Base-by-base conservation (phyloP, 2,329 filamentous ascomycete genomes). In the Pestalotiopsis fici region DNA sequence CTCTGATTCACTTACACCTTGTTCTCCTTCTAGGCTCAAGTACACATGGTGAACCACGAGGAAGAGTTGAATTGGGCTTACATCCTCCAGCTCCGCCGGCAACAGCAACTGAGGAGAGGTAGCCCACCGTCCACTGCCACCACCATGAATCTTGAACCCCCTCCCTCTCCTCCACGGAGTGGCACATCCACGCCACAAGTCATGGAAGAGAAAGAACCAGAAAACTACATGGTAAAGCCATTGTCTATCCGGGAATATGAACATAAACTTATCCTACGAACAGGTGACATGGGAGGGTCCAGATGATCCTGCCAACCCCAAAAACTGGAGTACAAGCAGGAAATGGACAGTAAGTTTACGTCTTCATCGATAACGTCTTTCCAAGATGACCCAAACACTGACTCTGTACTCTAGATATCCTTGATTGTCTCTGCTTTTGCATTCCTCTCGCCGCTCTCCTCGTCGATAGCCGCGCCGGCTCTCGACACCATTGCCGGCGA, bases 391-490 rank as follows among this genome's bases (percentile, higher is more conserved):
- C 15, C 31, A 35, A 31, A 21, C n/a, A 31, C 59, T 60, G 6
- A 35, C 15, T 37, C 31, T 31, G 7, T 31, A 3, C n/a, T 1
- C 2, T 12, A 64, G 61, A 74, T 78, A 2, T 81, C 78, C 4
- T 69, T 80, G 18, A 74, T 77, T 39, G 79, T 79, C 28, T 82
- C 78, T 0, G 76, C 72, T 64, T 81, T 80, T 66, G 87, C 85
- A 3, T 87, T 88, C 72, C 85, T 88, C 65, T 87, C 86, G 0
- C 86, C 87, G 0, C 82, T 88, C 1, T 84, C 86, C 0, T 87
- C 85, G 0, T 86, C 78, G 4, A 81, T 81, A 83, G 75, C 87
- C 3, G 83, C 85, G 0, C 86, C 86, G 0, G 85, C 82, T 0
- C 72, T 88, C 13, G 69, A 76, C 3, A 75, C 78, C 6, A 79